Base-by-base conservation (phyloP, 1,139 yeast genomes). In the Taiozyma sp. region DNA sequence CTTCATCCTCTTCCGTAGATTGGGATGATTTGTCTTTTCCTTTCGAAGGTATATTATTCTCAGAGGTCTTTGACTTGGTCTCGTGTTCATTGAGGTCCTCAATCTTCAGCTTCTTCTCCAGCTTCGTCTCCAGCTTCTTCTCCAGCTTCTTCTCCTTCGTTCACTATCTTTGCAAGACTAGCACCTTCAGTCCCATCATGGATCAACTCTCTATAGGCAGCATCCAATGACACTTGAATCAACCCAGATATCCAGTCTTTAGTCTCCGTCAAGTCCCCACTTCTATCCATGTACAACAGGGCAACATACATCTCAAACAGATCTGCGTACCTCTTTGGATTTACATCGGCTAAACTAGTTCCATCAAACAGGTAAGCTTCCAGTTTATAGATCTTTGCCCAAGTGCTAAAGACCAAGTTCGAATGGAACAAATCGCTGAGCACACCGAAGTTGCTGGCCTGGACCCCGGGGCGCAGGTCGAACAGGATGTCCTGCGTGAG, bases 241-340 rank as follows among this genome's bases (percentile, higher is more conserved):
- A 30, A 30, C 6, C n/a, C 34, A 5, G 34, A 30, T 11, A 30
- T 30, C 34, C 34, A 30, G n/a, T 30, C 11, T 13, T n/a, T 30
- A 13, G 34, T n/a, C 34, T 69, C 73, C 1, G 68, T 69, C 39
- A 76, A 69, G 45, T 79, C 76, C 4, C 74, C 70, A 50, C 74
- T 69, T 1, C 66, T 56, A 22, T 87, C 95, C 43, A 82, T 73
- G 11, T 82, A 80, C 42, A 91, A 68, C 0, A 95, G 97, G 5
- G 96, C 98, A 41, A 91, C 76, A 61, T 90, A 91, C 0, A 97
- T 96, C 68, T 91, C 97, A 66, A 91, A 88, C 0, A 85, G 77
- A 69, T 88, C 95, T 0, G 95, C 91, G 60, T 75, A 74, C 22
- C 16, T 11, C 19, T 24, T 11, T 39, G 14, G n/a, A 16, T n/a